Percentiles rank a stretch among this genome's conserved stretches.
Conservation (phyloP, 2,329 filamentous ascomycete genomes). For the Monosporascus sp. region DNA sequence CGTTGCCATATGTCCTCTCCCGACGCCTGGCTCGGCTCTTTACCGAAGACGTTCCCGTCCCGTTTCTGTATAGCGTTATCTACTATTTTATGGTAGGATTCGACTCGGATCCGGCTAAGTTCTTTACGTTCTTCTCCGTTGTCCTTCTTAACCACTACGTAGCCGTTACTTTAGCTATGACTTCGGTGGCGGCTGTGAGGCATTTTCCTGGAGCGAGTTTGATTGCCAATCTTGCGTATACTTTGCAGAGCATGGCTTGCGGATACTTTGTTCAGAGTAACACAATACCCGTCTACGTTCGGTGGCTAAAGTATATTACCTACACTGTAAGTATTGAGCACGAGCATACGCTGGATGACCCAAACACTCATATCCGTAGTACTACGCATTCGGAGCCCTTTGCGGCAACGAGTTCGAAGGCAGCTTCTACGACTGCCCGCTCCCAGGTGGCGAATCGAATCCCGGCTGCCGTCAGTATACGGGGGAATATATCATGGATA, state of each 20-base stretch:
- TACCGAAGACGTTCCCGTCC: slow-evolving; percentile 68
- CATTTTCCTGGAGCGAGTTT: slow-evolving; percentile 67
- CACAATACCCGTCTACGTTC: slow-evolving; percentile 69
- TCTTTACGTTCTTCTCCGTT: slow-evolving; percentile 67
- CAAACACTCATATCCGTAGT: slow-evolving; percentile 31
- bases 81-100: slow-evolving; percentile 78
- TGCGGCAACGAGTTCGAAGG: slow-evolving; percentile 67
- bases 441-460: slow-evolving; percentile 53
- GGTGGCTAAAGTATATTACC: slow-evolving; percentile 67
- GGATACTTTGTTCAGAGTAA: slow-evolving; percentile 72
- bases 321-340: slow-evolving; percentile 41
- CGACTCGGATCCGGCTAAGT: slow-evolving; percentile 54
- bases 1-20: slow-evolving; percentile 64
- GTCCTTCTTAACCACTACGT: slow-evolving; percentile 68
- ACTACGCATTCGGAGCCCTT: slow-evolving; percentile 67
- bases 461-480: slow-evolving; percentile 64
- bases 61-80: slow-evolving; percentile 63
- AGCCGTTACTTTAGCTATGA: slow-evolving; percentile 64
- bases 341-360: slow-evolving; percentile 22
- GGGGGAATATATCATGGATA: slow-evolving; percentile 62
- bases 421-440: slow-evolving; percentile 68
- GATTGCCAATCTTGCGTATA: slow-evolving; percentile 67
- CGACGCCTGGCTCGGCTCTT: slow-evolving; percentile 62
- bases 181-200: slow-evolving; percentile 59
- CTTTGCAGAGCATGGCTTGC: slow-evolving; percentile 67